These are phyloP conservation scores for Hirsutella rhossiliensis DNA, from an alignment of 2,329 filamentous ascomycete species.

Conservation along the genomic window DNA sequence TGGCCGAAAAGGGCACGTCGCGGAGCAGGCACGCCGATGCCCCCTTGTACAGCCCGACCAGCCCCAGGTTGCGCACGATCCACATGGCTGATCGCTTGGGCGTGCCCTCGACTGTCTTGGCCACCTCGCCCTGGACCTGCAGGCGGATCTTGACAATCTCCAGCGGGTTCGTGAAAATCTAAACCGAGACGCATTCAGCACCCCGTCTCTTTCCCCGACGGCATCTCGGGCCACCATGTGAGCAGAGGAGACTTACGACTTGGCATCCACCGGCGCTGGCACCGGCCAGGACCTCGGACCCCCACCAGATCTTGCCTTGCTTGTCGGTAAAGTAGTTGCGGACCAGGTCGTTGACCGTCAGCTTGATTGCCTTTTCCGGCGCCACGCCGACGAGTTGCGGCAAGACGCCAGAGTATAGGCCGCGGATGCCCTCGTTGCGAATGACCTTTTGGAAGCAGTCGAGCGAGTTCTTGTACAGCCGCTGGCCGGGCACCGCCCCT, in stretches of 20 bases:
- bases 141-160: constrained; percentile 99
- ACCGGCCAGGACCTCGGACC: constrained; percentile 74
- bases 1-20: constrained; percentile 94
- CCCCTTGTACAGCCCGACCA: constrained; percentile 93
- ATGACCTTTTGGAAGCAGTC: constrained; percentile 93
- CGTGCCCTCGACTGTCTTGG: constrained; percentile 71
- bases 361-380: constrained; percentile 98
- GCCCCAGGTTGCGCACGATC: constrained; percentile 92
- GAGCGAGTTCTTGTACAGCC: constrained; percentile 91
- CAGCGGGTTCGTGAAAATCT: constrained; percentile 95
- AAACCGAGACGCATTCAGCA: background rate
- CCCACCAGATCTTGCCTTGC: constrained; percentile 58
- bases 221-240: background rate
- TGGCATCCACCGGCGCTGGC: constrained; percentile 85
- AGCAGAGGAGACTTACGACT: constrained; percentile 55
- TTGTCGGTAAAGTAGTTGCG: constrained; percentile 65
- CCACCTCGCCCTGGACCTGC: constrained; percentile 91
- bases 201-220: background rate
- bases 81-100: constrained; percentile 90
- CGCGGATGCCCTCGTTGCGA: constrained; percentile 78
- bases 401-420: constrained; percentile 87
- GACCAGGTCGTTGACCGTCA: constrained; percentile 93
- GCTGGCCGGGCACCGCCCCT: constrained; percentile 66
- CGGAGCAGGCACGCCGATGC: constrained; percentile 88
- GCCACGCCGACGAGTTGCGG: constrained; percentile 95